phyloP scores from a whole-genome alignment of 768 basidiomycete genomes.

The Tricholoma terreum region DNA sequence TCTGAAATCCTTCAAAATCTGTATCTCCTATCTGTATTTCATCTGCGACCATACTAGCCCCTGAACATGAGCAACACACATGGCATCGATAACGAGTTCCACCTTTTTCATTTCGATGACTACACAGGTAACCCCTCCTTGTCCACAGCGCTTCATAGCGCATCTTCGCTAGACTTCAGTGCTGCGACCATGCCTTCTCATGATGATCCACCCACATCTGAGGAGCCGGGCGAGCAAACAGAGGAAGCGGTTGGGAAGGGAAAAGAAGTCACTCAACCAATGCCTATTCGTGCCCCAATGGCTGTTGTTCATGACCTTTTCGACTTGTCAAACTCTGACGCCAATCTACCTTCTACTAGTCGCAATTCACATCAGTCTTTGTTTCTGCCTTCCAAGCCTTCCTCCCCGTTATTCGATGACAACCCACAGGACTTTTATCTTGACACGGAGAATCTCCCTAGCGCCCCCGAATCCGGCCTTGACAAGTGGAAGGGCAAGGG shows the following conservation, averaged over 20 bases:
- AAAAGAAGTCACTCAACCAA: slow-evolving; percentile 51
- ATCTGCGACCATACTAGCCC: slow-evolving; percentile 5
- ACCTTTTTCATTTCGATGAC: slow-evolving; percentile 50
- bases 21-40: slow-evolving; percentile 1
- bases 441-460: slow-evolving; percentile 7
- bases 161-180: slow-evolving; percentile 8
- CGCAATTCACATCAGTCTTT: slow-evolving; percentile 19
- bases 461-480: slow-evolving; percentile 5
- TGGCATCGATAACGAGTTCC: slow-evolving; percentile 54
- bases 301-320: slow-evolving; percentile 40
- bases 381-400: slow-evolving; percentile 21
- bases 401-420: slow-evolving; percentile 2
- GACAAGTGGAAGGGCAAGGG: slow-evolving; percentile 51
- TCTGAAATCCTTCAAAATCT: slow-evolving; percentile 3
- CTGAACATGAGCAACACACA: slow-evolving; percentile 32
- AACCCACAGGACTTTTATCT: slow-evolving; percentile 13
- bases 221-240: slow-evolving; percentile 18
- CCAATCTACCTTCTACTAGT: slow-evolving; percentile 20
- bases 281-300: slow-evolving; percentile 41
- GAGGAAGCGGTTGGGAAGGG: slow-evolving; percentile 41
- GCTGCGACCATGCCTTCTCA: slow-evolving; percentile 27
- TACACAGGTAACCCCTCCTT: slow-evolving; percentile 25
- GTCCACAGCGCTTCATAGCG: background rate
- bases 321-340: slow-evolving; percentile 27
- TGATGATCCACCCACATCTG: slow-evolving; percentile 27